Evolutionary conservation across 2,329 filamentous ascomycete species (phyloP).

Genomic region (Paraphoma sp.): DNA sequence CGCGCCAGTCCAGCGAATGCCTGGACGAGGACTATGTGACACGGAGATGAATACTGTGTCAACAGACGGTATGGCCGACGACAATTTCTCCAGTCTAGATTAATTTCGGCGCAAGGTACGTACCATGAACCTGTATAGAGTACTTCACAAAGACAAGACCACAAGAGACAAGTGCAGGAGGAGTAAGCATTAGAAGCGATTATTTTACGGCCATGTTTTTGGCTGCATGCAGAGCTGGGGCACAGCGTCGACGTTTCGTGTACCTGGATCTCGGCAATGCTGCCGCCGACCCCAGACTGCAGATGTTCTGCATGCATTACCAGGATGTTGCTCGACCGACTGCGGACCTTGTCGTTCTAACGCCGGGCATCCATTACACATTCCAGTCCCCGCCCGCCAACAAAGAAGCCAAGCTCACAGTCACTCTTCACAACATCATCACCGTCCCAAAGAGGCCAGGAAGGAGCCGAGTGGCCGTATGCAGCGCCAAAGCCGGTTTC

Average conservation of each 20-base stretch:
- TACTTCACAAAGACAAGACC: too few species aligned
- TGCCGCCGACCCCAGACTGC: background rate
- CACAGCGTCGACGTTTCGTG: background rate
- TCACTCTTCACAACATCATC: conserved; percentile 24
- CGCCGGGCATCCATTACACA: conserved; percentile 10
- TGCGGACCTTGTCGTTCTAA: conserved; percentile 5
- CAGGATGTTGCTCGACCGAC: conserved; percentile 7
- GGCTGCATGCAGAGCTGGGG: too few species aligned
- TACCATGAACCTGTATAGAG: too few species aligned
- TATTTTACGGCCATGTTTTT: too few species aligned
- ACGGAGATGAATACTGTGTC: too few species aligned
- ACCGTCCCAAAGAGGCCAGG: conserved; percentile 14
- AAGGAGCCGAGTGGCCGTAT: conserved; percentile 22
- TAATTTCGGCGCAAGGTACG: too few species aligned
- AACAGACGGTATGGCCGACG: too few species aligned
- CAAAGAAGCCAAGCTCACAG: conserved; percentile 25
- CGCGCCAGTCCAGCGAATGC: background rate
- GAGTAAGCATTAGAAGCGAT: too few species aligned
- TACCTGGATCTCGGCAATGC: conserved; percentile 3
- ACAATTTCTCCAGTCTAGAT: too few species aligned
- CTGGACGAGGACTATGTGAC: background rate
- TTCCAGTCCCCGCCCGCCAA: conserved; percentile 15
- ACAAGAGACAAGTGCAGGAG: too few species aligned
- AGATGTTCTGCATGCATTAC: conserved; percentile 7
- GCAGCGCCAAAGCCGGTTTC: conserved; percentile 22